Conservation (phyloP, 306 rosid species). For the Cucurbita ficifolia region DNA sequence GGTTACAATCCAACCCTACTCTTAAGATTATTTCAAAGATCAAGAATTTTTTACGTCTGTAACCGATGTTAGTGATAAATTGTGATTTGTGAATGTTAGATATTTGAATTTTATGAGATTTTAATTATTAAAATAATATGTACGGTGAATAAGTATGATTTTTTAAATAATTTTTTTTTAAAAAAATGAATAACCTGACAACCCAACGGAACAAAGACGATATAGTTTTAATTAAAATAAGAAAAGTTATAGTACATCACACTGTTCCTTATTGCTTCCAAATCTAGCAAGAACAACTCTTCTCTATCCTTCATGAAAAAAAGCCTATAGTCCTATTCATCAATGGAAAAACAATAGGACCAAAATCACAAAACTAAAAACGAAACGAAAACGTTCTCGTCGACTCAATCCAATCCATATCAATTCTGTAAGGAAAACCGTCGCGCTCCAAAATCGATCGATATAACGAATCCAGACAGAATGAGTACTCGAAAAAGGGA, state of each 20-base stretch:
- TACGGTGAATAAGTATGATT: too few relatives aligned
- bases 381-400: background rate
- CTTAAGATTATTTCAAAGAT: too few relatives aligned
- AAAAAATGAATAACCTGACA: too few relatives aligned
- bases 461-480: background rate
- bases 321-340: conserved; percentile 18
- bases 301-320: background rate
- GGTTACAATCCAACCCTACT: too few relatives aligned
- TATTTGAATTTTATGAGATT: too few relatives aligned
- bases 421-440: background rate
- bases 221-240: background rate
- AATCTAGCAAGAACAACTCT: conserved; percentile 23
- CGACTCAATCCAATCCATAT: background rate
- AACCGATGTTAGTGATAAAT: too few relatives aligned
- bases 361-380: conserved; percentile 18
- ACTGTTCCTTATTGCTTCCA: conserved; percentile 11
- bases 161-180: too few relatives aligned
- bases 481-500: background rate
- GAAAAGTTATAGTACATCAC: background rate
- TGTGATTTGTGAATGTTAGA: too few relatives aligned
- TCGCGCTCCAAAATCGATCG: background rate
- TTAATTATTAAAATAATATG: too few relatives aligned
- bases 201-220: too few relatives aligned
- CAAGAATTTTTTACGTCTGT: too few relatives aligned
- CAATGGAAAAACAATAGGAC: conserved; percentile 2